phyloP scores from a whole-genome alignment of 352 stramenopile genomes.

The Chrysophaeum taylorii region DNA sequence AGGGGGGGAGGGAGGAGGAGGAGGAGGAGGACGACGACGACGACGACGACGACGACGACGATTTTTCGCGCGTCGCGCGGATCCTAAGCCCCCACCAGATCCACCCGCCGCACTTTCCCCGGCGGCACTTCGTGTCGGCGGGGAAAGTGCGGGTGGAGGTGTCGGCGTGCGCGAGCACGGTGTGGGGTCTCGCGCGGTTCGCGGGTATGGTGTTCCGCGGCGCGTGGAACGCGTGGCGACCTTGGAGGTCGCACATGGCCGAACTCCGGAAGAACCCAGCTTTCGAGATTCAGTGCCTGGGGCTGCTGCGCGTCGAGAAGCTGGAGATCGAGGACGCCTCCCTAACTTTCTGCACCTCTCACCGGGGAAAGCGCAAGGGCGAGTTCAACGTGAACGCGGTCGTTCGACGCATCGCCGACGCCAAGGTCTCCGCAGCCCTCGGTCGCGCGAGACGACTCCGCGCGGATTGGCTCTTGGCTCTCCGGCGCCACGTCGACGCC shows the following conservation, averaged over 20 bases:
- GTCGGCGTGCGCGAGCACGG: background rate
- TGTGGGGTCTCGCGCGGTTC: background rate
- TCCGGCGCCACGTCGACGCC: too few species aligned
- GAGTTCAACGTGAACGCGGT: constrained; percentile 5
- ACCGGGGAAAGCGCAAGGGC: background rate
- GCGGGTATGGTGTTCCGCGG: background rate
- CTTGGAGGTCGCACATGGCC: background rate
- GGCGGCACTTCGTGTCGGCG: background rate
- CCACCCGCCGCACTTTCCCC: background rate
- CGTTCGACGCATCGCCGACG: background rate
- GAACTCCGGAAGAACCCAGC: background rate
- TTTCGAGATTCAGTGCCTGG: background rate
- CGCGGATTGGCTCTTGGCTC: too few species aligned
- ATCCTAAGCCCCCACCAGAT: background rate
- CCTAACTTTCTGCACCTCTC: background rate
- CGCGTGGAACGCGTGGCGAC: background rate
- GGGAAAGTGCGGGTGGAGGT: background rate
- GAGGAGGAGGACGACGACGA: too few species aligned
- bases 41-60: too few species aligned
- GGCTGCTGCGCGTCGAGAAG: background rate
- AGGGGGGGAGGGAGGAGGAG: too few species aligned
- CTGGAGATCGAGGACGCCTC: background rate
- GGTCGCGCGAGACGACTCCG: too few species aligned
- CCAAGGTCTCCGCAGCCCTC: background rate
- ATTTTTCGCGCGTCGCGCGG: background rate